These are phyloP conservation scores for Rhodotorula sp. DNA, from an alignment of 1,284 basidiomycete species.

Conservation along the genomic window DNA sequence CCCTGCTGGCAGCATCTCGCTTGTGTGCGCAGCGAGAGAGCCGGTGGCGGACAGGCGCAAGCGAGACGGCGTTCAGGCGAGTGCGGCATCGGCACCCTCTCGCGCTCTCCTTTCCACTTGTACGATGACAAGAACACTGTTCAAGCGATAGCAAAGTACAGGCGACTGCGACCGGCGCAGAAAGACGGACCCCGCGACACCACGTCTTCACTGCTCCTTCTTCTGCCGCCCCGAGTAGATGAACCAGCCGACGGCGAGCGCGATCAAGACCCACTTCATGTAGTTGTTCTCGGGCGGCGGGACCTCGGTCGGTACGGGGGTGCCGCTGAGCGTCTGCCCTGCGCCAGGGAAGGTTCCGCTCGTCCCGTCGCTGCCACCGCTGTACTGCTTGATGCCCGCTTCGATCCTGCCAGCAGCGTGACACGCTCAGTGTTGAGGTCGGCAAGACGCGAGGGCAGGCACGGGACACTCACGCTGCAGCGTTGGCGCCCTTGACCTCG, in stretches of 20 bases:
- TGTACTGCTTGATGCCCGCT: constrained; percentile 29
- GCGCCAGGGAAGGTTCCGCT: constrained; percentile 26
- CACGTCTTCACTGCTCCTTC: neutral
- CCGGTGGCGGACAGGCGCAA: no score
- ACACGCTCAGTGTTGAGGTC: neutral
- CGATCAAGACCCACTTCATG: constrained; percentile 5
- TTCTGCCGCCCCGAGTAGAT: constrained; percentile 5
- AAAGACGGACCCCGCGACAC: no score
- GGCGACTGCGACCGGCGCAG: no score
- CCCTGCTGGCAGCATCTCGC: constrained; percentile 12
- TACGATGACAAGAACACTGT: no score
- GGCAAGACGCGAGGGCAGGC: neutral
- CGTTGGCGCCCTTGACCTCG: constrained; percentile 30
- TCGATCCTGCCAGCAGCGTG: constrained; percentile 14
- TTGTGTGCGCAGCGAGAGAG: neutral
- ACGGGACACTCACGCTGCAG: constrained; percentile 8
- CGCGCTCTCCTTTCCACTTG: no score
- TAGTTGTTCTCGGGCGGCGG: constrained; percentile 13
- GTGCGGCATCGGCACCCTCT: neutral
- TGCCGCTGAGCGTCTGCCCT: constrained; percentile 25
- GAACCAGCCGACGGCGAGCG: constrained; percentile 10
- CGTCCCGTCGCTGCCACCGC: neutral
- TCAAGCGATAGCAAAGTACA: no score
- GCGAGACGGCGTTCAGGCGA: neutral
- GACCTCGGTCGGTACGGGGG: constrained; percentile 24